Conservation (phyloP, 225 moss, liverwort and hornwort genomes). For the Ulota crispa region DNA sequence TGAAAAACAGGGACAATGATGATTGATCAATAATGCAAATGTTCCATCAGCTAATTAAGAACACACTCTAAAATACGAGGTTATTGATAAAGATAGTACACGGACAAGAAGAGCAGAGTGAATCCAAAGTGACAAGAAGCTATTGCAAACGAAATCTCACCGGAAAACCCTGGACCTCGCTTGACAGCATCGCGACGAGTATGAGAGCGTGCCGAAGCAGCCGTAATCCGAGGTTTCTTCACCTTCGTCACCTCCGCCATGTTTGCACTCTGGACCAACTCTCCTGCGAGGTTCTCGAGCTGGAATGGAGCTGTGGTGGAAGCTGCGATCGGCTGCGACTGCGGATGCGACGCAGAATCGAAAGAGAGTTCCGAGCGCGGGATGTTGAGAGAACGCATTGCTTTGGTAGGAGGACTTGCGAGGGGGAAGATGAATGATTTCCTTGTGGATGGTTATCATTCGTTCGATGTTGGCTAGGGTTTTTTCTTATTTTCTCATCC, state of each 20-base stretch:
- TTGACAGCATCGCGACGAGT: conserved; percentile 47
- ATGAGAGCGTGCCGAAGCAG: conserved; percentile 58
- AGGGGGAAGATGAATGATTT: neutral
- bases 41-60: neutral
- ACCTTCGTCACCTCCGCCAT: conserved; percentile 45
- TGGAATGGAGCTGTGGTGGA: neutral
- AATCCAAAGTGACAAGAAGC: neutral
- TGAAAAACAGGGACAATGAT: neutral
- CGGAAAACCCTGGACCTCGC: conserved; percentile 51
- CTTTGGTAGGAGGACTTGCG: neutral
- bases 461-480: neutral
- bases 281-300: neutral
- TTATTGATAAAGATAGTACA: neutral
- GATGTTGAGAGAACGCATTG: neutral
- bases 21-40: neutral
- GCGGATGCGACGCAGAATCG: neutral
- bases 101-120: neutral
- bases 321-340: neutral
- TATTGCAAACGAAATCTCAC: neutral
- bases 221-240: conserved; percentile 58
- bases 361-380: neutral
- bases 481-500: neutral
- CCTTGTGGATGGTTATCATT: neutral
- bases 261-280: neutral
- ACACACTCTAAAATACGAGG: neutral